phyloP scores from a whole-genome alignment of 108 stramenopile genomes.

The Stephanodiscus triporus region DNA sequence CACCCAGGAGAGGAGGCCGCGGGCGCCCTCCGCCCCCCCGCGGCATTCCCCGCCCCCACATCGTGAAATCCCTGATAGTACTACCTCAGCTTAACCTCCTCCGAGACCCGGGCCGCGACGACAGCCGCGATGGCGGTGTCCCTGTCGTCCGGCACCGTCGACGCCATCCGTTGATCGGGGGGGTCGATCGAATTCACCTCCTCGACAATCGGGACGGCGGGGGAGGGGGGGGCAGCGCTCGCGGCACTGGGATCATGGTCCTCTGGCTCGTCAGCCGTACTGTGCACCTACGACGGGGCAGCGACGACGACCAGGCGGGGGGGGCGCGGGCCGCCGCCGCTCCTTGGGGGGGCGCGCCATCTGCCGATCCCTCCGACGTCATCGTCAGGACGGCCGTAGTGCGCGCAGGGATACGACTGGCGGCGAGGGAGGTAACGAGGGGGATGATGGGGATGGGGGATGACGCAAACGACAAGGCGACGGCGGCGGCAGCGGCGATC shows the following conservation, averaged over 20 bases:
- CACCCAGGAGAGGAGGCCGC: too few species aligned
- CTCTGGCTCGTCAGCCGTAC: constrained; percentile 42
- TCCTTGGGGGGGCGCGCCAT: too few species aligned
- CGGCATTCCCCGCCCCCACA: too few species aligned
- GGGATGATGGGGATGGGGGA: not conserved
- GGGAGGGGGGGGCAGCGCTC: too few species aligned
- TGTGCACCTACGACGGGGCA: constrained; percentile 72
- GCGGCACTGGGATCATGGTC: constrained; percentile 76
- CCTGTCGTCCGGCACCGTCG: constrained; percentile 43
- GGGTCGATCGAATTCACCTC: constrained; percentile 65
- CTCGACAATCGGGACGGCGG: too few species aligned
- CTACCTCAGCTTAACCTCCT: too few species aligned
- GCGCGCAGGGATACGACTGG: constrained; percentile 57
- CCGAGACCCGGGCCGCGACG: constrained; percentile 1
- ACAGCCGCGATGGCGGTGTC: constrained; percentile 8
- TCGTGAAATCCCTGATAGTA: too few species aligned
- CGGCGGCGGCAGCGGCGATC: constrained; percentile 51
- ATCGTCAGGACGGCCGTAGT: too few species aligned
- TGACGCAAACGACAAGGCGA: constrained; percentile 10
- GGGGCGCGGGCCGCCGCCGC: too few species aligned
- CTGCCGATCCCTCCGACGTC: too few species aligned
- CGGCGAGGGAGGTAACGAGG: constrained; percentile 52
- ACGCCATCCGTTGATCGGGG: constrained; percentile 46
- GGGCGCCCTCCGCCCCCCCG: too few species aligned
- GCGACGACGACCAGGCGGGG: constrained; percentile 15